These are phyloP conservation scores for Pseudocercospora fijiensis DNA, from an alignment of 2,329 filamentous ascomycete genomes.

Conservation along the genomic window DNA sequence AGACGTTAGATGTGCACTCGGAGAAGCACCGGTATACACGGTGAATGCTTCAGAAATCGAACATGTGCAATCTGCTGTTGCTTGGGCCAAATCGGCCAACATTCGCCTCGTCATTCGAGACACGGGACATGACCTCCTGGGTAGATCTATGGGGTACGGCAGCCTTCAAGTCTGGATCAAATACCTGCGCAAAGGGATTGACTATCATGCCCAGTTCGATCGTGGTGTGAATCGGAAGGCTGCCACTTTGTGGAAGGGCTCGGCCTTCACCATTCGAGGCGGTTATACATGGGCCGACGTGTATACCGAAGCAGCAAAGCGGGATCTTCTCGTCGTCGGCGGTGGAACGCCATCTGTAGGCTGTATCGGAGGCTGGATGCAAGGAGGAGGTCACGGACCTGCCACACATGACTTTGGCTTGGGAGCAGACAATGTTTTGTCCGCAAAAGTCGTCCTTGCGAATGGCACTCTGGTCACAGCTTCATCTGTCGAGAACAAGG, in stretches of 20 bases:
- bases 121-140: conserved; percentile 13
- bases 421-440: conserved; percentile 30
- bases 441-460: conserved; percentile 27
- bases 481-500: conserved; percentile 45
- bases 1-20: conserved; percentile 30
- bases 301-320: conserved; percentile 33
- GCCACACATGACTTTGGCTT: conserved; percentile 28
- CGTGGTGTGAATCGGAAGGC: conserved; percentile 8
- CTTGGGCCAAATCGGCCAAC: conserved; percentile 40
- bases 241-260: conserved; percentile 33
- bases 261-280: conserved; percentile 34
- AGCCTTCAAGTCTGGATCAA: conserved; percentile 16
- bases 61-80: background rate
- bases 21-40: conserved; percentile 17
- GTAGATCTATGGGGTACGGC: conserved; percentile 7
- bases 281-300: conserved; percentile 39
- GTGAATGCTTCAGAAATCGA: conserved; percentile 8
- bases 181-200: conserved; percentile 35
- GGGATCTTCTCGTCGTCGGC: conserved; percentile 30
- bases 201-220: conserved; percentile 30
- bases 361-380: conserved; percentile 31
- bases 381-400: conserved; percentile 30
- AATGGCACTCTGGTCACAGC: conserved; percentile 29
- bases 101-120: conserved; percentile 49
- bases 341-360: conserved; percentile 29